Evolutionary conservation across 192 early-diverging fungal species (phyloP), one percentile per base, ranked within the genome.

Genomic region (Coemansia sp.): DNA sequence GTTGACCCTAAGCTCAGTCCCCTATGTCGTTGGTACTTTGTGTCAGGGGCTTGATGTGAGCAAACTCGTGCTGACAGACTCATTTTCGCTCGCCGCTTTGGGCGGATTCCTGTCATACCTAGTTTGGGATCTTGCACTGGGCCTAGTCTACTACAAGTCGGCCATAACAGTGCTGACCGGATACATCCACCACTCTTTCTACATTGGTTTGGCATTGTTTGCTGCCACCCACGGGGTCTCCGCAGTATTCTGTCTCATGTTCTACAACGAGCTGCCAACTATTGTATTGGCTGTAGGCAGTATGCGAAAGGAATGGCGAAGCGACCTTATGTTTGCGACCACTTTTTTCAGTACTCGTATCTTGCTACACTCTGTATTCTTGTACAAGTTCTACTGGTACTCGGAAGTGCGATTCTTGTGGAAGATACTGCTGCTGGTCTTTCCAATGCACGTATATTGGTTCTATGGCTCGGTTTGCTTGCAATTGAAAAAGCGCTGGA

Each of bases 181-280:
- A 5, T 88, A 84, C 67, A 78, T 87, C 32, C 87, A 88, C 66
- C 87, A 88, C 56, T 78, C 72, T 18, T 60, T 82, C 29, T 88
- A 85, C 55, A 70, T 70, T n/a, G 54, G 54, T 3, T 39, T 76
- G 17, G 33, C 58, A 0, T 15, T 81, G 9, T 67, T 72, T 61
- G 56, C 82, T 15, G 63, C 74, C 26, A 24, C n/a, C 0, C 50
- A 63, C 3, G 57, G 56, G 11, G 63, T 76, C 21, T 61, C 74
- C 0, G 60, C 73, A 0, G 62, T 78, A 10, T 68, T 86, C 29
- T 67, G 85, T 15, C 53, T 80, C 17, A 63, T 84, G 59, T 83
- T 84, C 39, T 62, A 81, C 35, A 70, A 87, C 27, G 87, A 88
- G 62, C 37, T 80, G 3, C 87, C 87, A 8, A 87, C 87, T 1